phyloP scores from a whole-genome alignment of 1,284 basidiomycete genomes.

The Marasmius oreades region DNA sequence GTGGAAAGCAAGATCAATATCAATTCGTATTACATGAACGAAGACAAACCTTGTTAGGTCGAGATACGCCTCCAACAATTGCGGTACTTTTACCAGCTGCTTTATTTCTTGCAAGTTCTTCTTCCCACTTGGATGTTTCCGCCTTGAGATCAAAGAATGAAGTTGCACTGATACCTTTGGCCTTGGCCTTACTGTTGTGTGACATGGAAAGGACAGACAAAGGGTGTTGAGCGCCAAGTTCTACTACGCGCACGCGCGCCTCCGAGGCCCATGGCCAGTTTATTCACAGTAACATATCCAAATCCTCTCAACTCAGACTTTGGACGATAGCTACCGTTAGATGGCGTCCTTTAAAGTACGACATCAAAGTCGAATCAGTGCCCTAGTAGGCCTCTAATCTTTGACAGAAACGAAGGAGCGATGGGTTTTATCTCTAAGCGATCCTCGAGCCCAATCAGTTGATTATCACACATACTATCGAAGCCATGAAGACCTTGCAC shows the following conservation, averaged over 20 bases:
- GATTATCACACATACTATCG: conserved; percentile 83
- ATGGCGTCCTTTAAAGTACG: conserved; percentile 65
- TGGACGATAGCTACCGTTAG: conserved; percentile 29
- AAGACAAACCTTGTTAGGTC: conserved; percentile 58
- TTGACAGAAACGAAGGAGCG: conserved; percentile 42
- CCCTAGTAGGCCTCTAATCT: too few species aligned
- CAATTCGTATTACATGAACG: neutral
- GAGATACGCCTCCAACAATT: conserved; percentile 53
- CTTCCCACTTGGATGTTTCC: conserved; percentile 64
- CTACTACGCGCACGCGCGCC: too few species aligned
- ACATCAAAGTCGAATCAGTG: conserved; percentile 60
- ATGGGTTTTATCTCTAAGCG: too few species aligned
- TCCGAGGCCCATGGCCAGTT: too few species aligned
- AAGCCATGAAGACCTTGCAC: conserved; percentile 44
- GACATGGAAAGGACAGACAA: neutral
- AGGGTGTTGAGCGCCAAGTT: too few species aligned
- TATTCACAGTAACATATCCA: too few species aligned
- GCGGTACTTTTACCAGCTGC: conserved; percentile 48
- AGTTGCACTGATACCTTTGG: conserved; percentile 63
- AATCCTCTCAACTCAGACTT: too few species aligned
- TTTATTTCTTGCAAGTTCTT: conserved; percentile 58
- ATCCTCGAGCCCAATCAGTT: too few species aligned
- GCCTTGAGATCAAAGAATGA: conserved; percentile 78
- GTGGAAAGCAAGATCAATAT: neutral
- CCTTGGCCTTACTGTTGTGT: conserved; percentile 48